phyloP scores from a whole-genome alignment of 148 eudicot genomes.

The Suaeda aralocaspica region DNA sequence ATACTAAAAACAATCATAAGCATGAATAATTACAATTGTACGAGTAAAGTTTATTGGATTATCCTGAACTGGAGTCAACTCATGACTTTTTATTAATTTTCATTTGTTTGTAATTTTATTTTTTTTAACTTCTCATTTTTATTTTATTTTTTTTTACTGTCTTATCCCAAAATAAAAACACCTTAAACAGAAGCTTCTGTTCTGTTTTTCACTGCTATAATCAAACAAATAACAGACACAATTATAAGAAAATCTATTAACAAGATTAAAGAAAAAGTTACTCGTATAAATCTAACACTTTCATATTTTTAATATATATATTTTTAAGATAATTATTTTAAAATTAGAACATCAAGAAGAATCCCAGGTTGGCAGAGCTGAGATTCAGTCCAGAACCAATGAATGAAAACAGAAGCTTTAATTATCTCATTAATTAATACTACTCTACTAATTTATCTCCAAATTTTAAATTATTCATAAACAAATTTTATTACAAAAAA shows the following conservation, averaged over 20 bases:
- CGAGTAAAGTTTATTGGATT: conserved; percentile 2
- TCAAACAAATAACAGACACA: conserved; percentile 7
- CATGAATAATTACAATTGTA: conserved; percentile 32
- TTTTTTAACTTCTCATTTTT: not conserved
- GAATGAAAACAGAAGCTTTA: conserved; percentile 30
- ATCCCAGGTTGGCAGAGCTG: conserved; percentile 61
- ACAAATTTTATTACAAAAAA: conserved; percentile 6
- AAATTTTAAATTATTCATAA: too few relatives aligned
- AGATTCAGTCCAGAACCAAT: conserved; percentile 51
- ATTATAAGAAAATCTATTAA: not conserved
- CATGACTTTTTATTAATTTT: conserved; percentile 31
- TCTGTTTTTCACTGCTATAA: conserved; percentile 24
- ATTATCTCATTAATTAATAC: conserved; percentile 3
- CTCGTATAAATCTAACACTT: not conserved
- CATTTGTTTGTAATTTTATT: too few relatives aligned
- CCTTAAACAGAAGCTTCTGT: conserved; percentile 39
- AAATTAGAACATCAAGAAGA: conserved; percentile 23
- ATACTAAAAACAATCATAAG: conserved; percentile 30
- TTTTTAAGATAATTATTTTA: not conserved
- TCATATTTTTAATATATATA: not conserved
- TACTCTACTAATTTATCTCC: too few relatives aligned
- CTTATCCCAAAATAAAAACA: conserved; percentile 14
- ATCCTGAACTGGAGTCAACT: conserved; percentile 42
- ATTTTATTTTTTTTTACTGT: conserved; percentile 11
- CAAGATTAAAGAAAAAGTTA: not conserved